Evolutionary conservation across 2,329 filamentous ascomycete genomes (phyloP).

Genomic region (Raffaelea deltoideospora): DNA sequence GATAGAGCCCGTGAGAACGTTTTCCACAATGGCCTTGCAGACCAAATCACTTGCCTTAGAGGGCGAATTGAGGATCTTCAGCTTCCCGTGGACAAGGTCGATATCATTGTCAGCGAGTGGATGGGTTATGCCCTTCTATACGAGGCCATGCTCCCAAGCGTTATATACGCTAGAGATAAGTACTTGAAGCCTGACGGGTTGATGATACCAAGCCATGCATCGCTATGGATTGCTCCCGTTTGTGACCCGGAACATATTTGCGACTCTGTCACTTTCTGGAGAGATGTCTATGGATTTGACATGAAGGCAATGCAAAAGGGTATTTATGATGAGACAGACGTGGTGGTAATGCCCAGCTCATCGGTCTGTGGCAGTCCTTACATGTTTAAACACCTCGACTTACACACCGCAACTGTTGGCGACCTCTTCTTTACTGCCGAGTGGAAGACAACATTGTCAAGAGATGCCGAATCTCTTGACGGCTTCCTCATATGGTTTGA

Average conservation of each 20-base stretch:
- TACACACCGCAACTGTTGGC: slow-evolving; percentile 55
- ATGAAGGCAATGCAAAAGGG: slow-evolving; percentile 81
- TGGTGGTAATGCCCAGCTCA: slow-evolving; percentile 51
- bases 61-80: slow-evolving; percentile 80
- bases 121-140: slow-evolving; percentile 93
- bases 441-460: slow-evolving; percentile 47
- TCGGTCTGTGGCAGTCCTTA: slow-evolving; percentile 43
- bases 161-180: slow-evolving; percentile 73
- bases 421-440: slow-evolving; percentile 62
- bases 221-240: slow-evolving; percentile 68
- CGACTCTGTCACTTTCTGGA: slow-evolving; percentile 75
- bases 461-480: slow-evolving; percentile 56
- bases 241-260: slow-evolving; percentile 62
- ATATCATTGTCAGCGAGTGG: slow-evolving; percentile 95
- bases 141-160: slow-evolving; percentile 90
- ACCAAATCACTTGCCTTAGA: slow-evolving; percentile 62
- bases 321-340: slow-evolving; percentile 67
- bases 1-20: slow-evolving; percentile 74
- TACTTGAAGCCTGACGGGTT: slow-evolving; percentile 70
- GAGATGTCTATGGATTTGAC: slow-evolving; percentile 85
- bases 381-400: slow-evolving; percentile 60
- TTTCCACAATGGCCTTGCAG: slow-evolving; percentile 60
- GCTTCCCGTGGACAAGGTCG: slow-evolving; percentile 65
- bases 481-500: slow-evolving; percentile 91
- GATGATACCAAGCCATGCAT: slow-evolving; percentile 75